phyloP scores from a whole-genome alignment of 176 grass and related monocot genomes.

The Metroxylon sagu region DNA sequence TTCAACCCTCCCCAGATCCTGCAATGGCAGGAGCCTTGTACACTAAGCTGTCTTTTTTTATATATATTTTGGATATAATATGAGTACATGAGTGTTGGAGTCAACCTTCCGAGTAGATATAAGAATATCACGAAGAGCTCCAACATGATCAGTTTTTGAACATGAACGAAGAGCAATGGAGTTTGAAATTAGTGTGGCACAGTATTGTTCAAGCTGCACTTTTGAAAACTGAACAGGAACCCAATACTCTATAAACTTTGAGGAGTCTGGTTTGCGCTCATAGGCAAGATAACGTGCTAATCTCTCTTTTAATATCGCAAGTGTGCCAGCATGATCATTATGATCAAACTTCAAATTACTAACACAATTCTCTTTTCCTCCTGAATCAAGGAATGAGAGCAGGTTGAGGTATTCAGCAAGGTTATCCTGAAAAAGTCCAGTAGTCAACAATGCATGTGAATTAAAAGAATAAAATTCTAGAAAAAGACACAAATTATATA shows the following conservation, averaged over 20 bases:
- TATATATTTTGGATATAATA: too few species aligned
- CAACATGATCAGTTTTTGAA: slow-evolving; percentile 66
- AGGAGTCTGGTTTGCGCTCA: slow-evolving; percentile 59
- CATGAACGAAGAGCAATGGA: slow-evolving; percentile 60
- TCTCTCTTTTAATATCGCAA: slow-evolving; percentile 55
- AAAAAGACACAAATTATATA: neutral
- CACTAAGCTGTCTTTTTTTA: too few species aligned
- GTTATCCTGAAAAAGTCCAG: slow-evolving; percentile 59
- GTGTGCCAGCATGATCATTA: slow-evolving; percentile 34
- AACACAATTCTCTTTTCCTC: slow-evolving; percentile 15
- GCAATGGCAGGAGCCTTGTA: too few species aligned
- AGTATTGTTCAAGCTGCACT: slow-evolving; percentile 85
- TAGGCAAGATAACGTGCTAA: slow-evolving; percentile 40
- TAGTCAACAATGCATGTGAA: slow-evolving; percentile 21
- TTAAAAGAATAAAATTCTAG: slow-evolving; percentile 4
- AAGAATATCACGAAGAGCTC: slow-evolving; percentile 67
- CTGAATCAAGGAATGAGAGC: slow-evolving; percentile 67
- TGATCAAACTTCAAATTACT: slow-evolving; percentile 25
- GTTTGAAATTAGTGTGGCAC: slow-evolving; percentile 67
- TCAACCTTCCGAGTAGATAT: slow-evolving; percentile 72
- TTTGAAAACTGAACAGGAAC: slow-evolving; percentile 64
- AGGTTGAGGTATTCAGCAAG: slow-evolving; percentile 61
- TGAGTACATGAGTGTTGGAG: neutral
- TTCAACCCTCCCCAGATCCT: too few species aligned
- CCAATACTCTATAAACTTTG: slow-evolving; percentile 82